Evolutionary conservation across 129 eudicot species (phyloP).

Genomic region (Saposhnikovia divaricata): DNA sequence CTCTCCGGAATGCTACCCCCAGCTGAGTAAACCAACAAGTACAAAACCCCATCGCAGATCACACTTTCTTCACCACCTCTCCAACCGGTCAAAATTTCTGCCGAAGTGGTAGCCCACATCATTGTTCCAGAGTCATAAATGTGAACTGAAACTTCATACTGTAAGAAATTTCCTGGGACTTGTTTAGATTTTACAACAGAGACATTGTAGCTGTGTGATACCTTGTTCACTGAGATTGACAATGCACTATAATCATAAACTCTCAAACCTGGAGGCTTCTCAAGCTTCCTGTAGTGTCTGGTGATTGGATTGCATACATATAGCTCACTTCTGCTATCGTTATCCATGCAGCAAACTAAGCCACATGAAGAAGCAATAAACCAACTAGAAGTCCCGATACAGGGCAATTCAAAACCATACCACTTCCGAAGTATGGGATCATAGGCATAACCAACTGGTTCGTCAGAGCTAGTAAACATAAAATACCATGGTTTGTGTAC

Average conservation of each 20-base stretch:
- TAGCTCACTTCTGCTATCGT: constrained; percentile 59
- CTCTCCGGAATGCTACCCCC: constrained; percentile 48
- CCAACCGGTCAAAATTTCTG: constrained; percentile 81
- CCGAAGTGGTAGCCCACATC: constrained; percentile 54
- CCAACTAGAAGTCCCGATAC: constrained; percentile 70
- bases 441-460: constrained; percentile 70
- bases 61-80: constrained; percentile 92
- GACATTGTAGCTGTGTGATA: constrained; percentile 38
- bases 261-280: constrained; percentile 58
- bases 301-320: constrained; percentile 85
- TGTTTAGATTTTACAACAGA: constrained; percentile 73
- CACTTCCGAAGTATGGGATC: constrained; percentile 77
- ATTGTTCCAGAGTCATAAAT: constrained; percentile 53
- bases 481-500: constrained; percentile 89
- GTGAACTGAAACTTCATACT: constrained; percentile 87
- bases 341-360: constrained; percentile 86
- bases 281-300: constrained; percentile 34
- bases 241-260: constrained; percentile 67
- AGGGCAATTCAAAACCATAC: constrained; percentile 78
- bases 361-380: constrained; percentile 79
- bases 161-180: constrained; percentile 65
- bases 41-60: constrained; percentile 70
- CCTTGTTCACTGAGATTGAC: constrained; percentile 52
- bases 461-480: constrained; percentile 88
- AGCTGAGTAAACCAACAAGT: constrained; percentile 67